Evolutionary conservation across 169 alveolate genomes (phyloP).

Genomic region (Amoebophrya sp.): DNA sequence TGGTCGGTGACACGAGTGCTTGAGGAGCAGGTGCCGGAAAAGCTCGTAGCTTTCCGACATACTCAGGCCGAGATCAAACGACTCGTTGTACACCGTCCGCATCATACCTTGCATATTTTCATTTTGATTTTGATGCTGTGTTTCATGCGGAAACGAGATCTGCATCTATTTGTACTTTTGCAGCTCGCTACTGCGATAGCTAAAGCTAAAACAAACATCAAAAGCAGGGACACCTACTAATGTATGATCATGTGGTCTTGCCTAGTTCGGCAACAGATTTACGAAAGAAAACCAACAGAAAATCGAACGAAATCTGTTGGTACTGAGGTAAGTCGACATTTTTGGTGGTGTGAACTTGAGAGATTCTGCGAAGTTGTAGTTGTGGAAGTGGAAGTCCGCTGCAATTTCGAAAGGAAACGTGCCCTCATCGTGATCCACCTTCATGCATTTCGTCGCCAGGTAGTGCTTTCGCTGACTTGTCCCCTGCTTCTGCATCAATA

Average conservation of each 20-base stretch:
- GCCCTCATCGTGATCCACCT: background rate
- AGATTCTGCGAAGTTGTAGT: background rate
- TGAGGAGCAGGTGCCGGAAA: background rate
- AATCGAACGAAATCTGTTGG: background rate
- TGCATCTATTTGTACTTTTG: too few relatives aligned
- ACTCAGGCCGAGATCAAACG: background rate
- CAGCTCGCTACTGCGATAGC: too few relatives aligned
- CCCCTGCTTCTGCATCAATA: background rate
- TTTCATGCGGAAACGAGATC: too few relatives aligned
- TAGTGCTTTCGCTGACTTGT: background rate
- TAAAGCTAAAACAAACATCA: too few relatives aligned
- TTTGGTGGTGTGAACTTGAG: background rate
- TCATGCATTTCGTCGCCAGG: conserved; percentile 13
- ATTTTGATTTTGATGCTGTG: too few relatives aligned
- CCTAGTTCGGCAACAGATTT: too few relatives aligned
- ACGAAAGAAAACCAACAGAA: background rate
- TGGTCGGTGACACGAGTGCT: background rate
- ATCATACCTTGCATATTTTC: conserved; percentile 14
- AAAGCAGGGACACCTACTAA: too few relatives aligned
- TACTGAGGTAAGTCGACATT: background rate
- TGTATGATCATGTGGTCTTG: too few relatives aligned
- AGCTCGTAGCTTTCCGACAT: background rate
- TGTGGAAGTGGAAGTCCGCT: background rate
- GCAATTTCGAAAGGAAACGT: conserved; percentile 3
- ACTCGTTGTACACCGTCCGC: background rate